Evolutionary conservation across 192 early-diverging fungal genomes (phyloP).

Genomic region (Physocladia obscura): DNA sequence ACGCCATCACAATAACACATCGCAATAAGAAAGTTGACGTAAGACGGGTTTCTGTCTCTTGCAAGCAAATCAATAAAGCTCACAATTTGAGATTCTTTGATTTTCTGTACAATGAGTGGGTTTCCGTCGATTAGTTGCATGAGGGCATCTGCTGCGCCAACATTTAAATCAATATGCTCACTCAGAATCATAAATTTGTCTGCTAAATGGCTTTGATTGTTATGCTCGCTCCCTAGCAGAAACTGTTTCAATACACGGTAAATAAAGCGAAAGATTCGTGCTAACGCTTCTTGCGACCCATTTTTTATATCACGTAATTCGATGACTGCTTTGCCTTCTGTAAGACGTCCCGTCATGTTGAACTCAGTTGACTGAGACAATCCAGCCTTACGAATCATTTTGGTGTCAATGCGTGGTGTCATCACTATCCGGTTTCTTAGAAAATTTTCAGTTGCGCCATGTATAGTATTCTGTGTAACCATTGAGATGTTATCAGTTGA

Average conservation of each 20-base stretch:
- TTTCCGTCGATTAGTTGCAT: slow-evolving; percentile 42
- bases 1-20: slow-evolving; percentile 36
- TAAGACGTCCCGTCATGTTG: not conserved
- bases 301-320: slow-evolving; percentile 21
- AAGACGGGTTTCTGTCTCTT: slow-evolving; percentile 31
- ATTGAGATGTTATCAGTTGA: too few relatives aligned
- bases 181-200: slow-evolving; percentile 33
- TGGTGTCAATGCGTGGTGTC: too few relatives aligned
- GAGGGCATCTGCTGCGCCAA: slow-evolving; percentile 40
- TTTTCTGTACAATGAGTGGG: slow-evolving; percentile 27
- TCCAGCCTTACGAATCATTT: too few relatives aligned
- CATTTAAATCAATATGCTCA: slow-evolving; percentile 33
- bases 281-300: slow-evolving; percentile 8
- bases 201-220: slow-evolving; percentile 37
- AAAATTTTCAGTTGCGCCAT: too few relatives aligned
- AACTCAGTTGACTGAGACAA: not conserved
- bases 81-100: slow-evolving; percentile 24
- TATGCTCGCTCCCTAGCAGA: slow-evolving; percentile 33
- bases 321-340: not conserved
- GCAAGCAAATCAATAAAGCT: slow-evolving; percentile 29
- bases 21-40: slow-evolving; percentile 38
- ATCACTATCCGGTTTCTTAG: too few relatives aligned
- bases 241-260: slow-evolving; percentile 38
- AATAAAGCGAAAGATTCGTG: slow-evolving; percentile 18
- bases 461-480: too few relatives aligned